Evolutionary conservation across 768 basidiomycete species (phyloP).

Genomic region (Rubroboletus pulcherrimus): DNA sequence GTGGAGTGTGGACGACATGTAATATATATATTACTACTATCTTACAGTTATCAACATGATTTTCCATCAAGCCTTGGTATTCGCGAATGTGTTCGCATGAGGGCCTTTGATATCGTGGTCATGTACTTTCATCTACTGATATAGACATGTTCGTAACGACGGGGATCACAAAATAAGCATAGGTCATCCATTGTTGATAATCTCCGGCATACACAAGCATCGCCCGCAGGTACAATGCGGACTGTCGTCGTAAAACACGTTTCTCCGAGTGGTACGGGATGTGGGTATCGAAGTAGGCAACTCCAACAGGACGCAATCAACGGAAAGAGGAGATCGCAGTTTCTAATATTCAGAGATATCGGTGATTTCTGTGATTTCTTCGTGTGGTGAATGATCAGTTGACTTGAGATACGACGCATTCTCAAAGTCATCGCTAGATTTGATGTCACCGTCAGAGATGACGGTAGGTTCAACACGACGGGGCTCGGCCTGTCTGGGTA

Average conservation of each 20-base stretch:
- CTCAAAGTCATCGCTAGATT: slow-evolving; percentile 28
- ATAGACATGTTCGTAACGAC: background rate
- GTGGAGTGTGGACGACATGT: slow-evolving; percentile 96
- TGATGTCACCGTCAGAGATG: slow-evolving; percentile 28
- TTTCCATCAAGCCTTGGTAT: background rate
- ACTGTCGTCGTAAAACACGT: slow-evolving; percentile 16
- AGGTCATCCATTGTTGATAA: slow-evolving; percentile 4
- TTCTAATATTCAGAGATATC: slow-evolving; percentile 33
- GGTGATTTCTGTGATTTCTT: slow-evolving; percentile 23
- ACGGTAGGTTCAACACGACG: slow-evolving; percentile 33
- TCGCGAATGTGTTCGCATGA: background rate
- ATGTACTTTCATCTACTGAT: background rate
- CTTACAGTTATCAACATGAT: background rate
- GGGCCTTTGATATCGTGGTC: background rate
- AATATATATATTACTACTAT: slow-evolving; percentile 18
- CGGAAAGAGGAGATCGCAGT: background rate
- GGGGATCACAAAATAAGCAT: background rate
- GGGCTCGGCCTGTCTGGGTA: slow-evolving; percentile 25
- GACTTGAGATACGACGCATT: slow-evolving; percentile 24
- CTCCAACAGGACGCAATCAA: slow-evolving; percentile 4
- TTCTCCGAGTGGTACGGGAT: slow-evolving; percentile 6
- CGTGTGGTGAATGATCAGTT: slow-evolving; percentile 20
- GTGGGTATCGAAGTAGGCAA: slow-evolving; percentile 7
- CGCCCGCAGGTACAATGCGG: slow-evolving; percentile 6
- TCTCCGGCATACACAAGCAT: slow-evolving; percentile 23